Evolutionary conservation across 2,329 filamentous ascomycete genomes (phyloP), one percentile per base, ranked within the genome.

Genomic region (Amylocarpus encephaloides): DNA sequence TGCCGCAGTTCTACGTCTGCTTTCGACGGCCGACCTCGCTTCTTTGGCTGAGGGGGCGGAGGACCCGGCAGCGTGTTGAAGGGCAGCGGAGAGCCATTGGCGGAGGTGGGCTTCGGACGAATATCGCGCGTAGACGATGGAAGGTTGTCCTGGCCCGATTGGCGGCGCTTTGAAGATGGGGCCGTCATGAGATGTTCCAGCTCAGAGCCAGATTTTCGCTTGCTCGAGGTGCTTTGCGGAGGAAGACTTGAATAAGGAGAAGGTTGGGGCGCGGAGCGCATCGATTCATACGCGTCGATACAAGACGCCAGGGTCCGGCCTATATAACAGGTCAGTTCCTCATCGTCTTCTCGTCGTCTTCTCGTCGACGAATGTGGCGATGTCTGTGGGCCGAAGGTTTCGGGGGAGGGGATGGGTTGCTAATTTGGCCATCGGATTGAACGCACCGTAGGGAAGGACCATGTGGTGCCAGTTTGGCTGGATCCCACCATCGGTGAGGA

Each of bases 391-490:
- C 54, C 47, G 47, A 46, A 42, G 49, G 36, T 22, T 38, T 44
- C 52, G 35, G 30, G 46, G n/a, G n/a, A n/a, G n/a, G n/a, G n/a
- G n/a, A n/a, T n/a, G n/a, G n/a, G 49, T 46, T 48, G 30, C 47
- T 35, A 51, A 52, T 46, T 48, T 46, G 52, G 46, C 46, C 22
- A 42, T 46, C 48, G 50, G 46, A 46, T 49, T 46, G 22, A 53
- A 61, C 64, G 53, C 67, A 78, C 75, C 74, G 60, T 65, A 65
- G 55, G 75, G 75, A 52, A 77, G 64, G 36, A 72, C 66, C 56
- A 73, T 72, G 48, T 76, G 68, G 47, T 68, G 68, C 74, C 74
- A 78, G 58, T 66, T 66, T 49, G 73, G 73, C 57, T 68, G 66
- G 49, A 78, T 64, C 59, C 68, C 67, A 51, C 63, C 59, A 46